A percentile compares a stretch with the other conserved stretches of the same genome.
phyloP scores from a whole-genome alignment of 352 stramenopile genomes.

The Thalassiosira mediterranea region DNA sequence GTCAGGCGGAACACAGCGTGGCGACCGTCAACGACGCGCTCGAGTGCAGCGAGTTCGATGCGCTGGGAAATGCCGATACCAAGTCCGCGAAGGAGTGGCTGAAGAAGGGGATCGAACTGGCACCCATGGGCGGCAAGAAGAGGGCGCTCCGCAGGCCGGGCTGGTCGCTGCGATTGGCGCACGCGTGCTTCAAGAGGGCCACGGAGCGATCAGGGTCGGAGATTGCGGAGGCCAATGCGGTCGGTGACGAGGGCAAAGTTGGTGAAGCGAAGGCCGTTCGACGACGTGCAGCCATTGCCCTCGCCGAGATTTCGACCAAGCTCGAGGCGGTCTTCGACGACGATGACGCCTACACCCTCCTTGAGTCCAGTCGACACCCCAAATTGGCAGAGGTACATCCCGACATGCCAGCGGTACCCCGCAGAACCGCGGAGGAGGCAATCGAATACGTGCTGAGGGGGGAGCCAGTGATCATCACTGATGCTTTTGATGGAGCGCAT shows the following conservation, averaged over 20 bases:
- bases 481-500: conserved; percentile 4
- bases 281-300: background rate
- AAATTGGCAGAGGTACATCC: conserved; percentile 12
- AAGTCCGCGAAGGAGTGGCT: background rate
- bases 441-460: conserved; percentile 1
- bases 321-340: conserved; percentile 15
- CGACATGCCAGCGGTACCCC: conserved; percentile 3
- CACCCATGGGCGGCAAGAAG: background rate
- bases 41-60: background rate
- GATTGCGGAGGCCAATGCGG: background rate
- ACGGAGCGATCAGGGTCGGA: background rate
- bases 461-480: conserved; percentile 15
- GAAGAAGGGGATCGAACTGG: background rate
- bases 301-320: background rate
- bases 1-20: background rate
- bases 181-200: conserved; percentile 1
- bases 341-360: background rate
- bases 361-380: conserved; percentile 3
- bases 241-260: too few species aligned
- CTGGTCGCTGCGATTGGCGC: background rate
- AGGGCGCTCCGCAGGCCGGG: background rate
- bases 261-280: too few species aligned
- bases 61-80: background rate
- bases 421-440: background rate
- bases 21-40: background rate